Evolutionary conservation across 2,329 filamentous ascomycete species (phyloP).

Genomic region (Hymenoscyphus fraxineus): DNA sequence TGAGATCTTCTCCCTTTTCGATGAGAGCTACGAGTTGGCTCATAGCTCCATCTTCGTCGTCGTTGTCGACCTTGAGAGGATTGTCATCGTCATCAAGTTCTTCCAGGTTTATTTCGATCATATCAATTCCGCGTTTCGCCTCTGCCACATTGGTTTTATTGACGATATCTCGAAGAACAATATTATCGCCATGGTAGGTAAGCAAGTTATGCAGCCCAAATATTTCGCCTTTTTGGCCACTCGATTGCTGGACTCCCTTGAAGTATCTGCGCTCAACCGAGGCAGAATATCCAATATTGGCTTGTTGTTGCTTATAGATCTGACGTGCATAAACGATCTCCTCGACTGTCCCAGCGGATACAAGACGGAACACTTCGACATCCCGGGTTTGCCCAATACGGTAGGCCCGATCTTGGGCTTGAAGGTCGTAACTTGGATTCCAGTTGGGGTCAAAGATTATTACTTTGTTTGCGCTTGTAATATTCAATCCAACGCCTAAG

Average conservation of each 20-base stretch:
- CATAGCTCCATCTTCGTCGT: conserved; percentile 59
- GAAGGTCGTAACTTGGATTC: conserved; percentile 92
- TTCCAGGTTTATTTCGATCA: conserved; percentile 72
- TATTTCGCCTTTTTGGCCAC: conserved; percentile 82
- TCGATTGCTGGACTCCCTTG: conserved; percentile 83
- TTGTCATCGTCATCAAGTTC: conserved; percentile 53
- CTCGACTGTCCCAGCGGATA: conserved; percentile 89
- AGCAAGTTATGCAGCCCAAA: conserved; percentile 89
- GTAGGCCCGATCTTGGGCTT: conserved; percentile 94
- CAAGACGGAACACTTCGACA: conserved; percentile 90
- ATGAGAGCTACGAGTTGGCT: conserved; percentile 66
- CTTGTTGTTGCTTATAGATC: conserved; percentile 98
- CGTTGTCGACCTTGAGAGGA: conserved; percentile 38
- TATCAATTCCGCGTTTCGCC: conserved; percentile 76
- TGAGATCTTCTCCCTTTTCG: conserved; percentile 44
- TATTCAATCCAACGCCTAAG: conserved; percentile 78
- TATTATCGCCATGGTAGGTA: conserved; percentile 71
- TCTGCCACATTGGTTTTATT: conserved; percentile 98
- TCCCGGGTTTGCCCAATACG: conserved; percentile 89
- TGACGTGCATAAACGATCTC: conserved; percentile 96
- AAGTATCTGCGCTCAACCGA: conserved; percentile 93
- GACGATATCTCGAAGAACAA: conserved; percentile 88
- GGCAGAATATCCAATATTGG: conserved; percentile 94
- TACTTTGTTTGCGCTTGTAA: conserved; percentile 96
- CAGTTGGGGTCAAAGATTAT: conserved; percentile 96